Conservation (phyloP, 345 rosid species). For the Diplotaxis tenuifolia region DNA sequence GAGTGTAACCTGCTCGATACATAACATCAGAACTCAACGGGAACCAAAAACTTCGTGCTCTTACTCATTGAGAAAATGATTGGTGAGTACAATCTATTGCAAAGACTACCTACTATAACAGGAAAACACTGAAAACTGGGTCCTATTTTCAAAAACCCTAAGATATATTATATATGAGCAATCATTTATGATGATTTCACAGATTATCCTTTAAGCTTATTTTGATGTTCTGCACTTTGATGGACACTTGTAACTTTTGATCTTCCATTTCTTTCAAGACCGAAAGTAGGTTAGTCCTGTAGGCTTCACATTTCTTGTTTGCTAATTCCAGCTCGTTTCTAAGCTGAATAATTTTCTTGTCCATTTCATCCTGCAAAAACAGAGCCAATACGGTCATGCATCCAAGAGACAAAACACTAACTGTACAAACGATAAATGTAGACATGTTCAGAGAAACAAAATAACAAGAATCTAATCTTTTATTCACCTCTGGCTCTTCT, state of each 20-base stretch:
- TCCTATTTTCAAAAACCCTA: slow-evolving; percentile 7
- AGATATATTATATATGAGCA: slow-evolving; percentile 3
- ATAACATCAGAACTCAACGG: slow-evolving; percentile 28
- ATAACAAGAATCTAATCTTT: background rate
- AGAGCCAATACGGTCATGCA: slow-evolving; percentile 15
- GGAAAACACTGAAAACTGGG: slow-evolving; percentile 6
- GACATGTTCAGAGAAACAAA: background rate
- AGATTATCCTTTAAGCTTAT: slow-evolving; percentile 43
- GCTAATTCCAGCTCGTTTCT: slow-evolving; percentile 46
- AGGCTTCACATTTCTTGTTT: slow-evolving; percentile 45
- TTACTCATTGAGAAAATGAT: slow-evolving; percentile 3
- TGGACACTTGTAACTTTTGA: slow-evolving; percentile 48
- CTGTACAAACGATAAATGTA: background rate
- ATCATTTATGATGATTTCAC: slow-evolving; percentile 19
- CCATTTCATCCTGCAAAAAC: slow-evolving; percentile 47
- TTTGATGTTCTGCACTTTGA: slow-evolving; percentile 45
- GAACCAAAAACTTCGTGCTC: background rate
- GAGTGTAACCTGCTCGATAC: slow-evolving; percentile 47
- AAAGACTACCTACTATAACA: slow-evolving; percentile 23
- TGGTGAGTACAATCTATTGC: slow-evolving; percentile 19
- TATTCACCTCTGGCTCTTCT: slow-evolving; percentile 41
- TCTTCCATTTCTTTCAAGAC: slow-evolving; percentile 53
- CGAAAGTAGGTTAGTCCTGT: slow-evolving; percentile 51
- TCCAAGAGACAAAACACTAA: background rate
- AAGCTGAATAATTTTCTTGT: slow-evolving; percentile 45